Base-by-base conservation (phyloP, 2,329 filamentous ascomycete genomes). In the Lecanicillium sp. region DNA sequence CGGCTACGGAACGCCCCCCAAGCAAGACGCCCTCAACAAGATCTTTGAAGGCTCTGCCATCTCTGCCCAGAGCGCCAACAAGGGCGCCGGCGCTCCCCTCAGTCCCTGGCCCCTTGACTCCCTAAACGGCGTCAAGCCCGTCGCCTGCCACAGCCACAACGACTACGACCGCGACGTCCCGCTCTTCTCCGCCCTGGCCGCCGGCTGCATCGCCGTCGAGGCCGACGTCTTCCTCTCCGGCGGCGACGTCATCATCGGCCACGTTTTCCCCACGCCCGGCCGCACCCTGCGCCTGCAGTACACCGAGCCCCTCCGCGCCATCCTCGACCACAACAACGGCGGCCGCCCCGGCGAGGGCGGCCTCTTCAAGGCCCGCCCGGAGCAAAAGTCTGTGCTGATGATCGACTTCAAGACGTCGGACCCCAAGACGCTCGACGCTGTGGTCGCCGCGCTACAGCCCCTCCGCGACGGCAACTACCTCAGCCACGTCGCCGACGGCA, bases 131-230 rank as follows among this genome's bases (percentile, higher is more conserved):
- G 41, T 55, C 37, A 54, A 48, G 29, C 53, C 54, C 5, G 44
- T 82, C 24, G 67, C 69, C 2, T 83, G 80, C 52, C 82, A 86
- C 60, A 83, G 78, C 1, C 83, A 87, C 59, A 86, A 87, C 56
- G 83, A 87, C 61, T 87, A 87, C 62, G 84, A 79, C 79, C 75
- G 81, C 41, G 68, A 69, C 15, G 68, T 77, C 0, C 83, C 84
- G 0, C 68, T 88, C 3, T 82, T 77, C 56, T 78, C 79, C 10
- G 84, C 84, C 19, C 61, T 84, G 2, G 62, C 67, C 7, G 73
- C 74, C 5, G 79, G 81, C 6, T 84, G 79, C 55, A 76, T 78
- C 5, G 76, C 81, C 9, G 71, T 86, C 3, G 84, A 88, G 63
- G 83, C 81, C 2, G 85, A 88, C 58, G 76, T 88, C 19, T 88